phyloP scores from a whole-genome alignment of 768 basidiomycete genomes.

The Leccinum disarticulatum region DNA sequence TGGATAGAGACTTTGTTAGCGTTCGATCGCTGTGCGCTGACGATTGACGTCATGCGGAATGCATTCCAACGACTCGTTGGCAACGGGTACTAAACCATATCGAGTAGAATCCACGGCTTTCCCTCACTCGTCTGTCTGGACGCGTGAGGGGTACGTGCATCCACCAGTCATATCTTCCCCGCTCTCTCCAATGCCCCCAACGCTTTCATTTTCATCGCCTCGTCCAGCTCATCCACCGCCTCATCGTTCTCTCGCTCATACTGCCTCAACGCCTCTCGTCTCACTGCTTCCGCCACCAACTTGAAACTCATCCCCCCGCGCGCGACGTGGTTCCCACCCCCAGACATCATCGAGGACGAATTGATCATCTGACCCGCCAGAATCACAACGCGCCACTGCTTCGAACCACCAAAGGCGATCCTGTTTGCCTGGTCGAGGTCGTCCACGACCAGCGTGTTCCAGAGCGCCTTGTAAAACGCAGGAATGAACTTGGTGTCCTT shows the following conservation, averaged over 20 bases:
- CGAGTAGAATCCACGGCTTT: too few species aligned
- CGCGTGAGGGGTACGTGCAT: too few species aligned
- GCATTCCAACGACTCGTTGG: too few species aligned
- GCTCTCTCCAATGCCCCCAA: too few species aligned
- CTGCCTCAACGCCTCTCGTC: slow-evolving; percentile 69
- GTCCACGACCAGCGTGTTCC: slow-evolving; percentile 88
- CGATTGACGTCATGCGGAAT: too few species aligned
- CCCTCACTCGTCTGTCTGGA: too few species aligned
- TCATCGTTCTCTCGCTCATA: slow-evolving; percentile 75
- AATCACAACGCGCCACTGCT: slow-evolving; percentile 91
- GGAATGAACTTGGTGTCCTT: slow-evolving; percentile 80
- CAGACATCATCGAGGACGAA: slow-evolving; percentile 94
- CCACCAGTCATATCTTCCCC: too few species aligned
- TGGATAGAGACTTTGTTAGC: too few species aligned
- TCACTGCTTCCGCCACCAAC: slow-evolving; percentile 72
- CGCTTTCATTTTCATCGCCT: slow-evolving; percentile 2
- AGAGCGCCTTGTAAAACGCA: slow-evolving; percentile 86
- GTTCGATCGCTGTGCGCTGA: too few species aligned
- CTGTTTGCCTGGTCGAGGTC: slow-evolving; percentile 93
- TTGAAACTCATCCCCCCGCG: slow-evolving; percentile 94
- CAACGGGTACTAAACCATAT: too few species aligned
- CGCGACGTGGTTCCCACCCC: slow-evolving; percentile 77
- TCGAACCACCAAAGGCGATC: slow-evolving; percentile 76
- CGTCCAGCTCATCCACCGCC: slow-evolving; percentile 57
- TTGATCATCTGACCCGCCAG: slow-evolving; percentile 93